Base-by-base conservation (phyloP, 441 rosid species). In the Corymbia citriodora region DNA sequence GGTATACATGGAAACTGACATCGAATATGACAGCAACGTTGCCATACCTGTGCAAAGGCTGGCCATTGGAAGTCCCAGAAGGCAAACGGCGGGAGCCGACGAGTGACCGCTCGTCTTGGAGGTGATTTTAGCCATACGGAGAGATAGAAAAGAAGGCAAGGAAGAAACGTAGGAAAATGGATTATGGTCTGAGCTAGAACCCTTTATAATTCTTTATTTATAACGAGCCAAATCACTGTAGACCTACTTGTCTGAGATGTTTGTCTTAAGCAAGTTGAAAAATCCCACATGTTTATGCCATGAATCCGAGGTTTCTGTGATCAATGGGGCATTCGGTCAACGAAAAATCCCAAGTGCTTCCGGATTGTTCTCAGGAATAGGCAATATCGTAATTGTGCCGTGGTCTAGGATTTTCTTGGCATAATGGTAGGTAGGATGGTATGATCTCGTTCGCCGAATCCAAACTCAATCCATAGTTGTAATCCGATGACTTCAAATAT, bases 1-100 rank as follows among this genome's bases (percentile, higher is more conserved):
- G 29, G 68, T 27, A 25, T 25, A 11, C 65, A 59, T 59, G 14
- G 15, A 59, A 68, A 68, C 21, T 21, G 74, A 31, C 23, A 33
- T 33, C 27, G 8, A 36, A 72, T 10, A 19, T 10, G 49, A 72
- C 0, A 12, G 10, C 52, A 13, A 3, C 18, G 10, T 79, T 4
- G 1, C 85, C n/a, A 2, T 68, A 88, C 95, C 93, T 92, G 89
- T 87, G 82, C 52, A 61, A 40, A 94, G 59, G n/a, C 87, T 81
- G 86, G 93, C 92, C 29, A 90, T 55, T 83, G 92, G 90, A 86
- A 94, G 89, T 31, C 92, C 92, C 54, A 93, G 57, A 61, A 94
- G 88, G 55, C 93, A 91, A 55, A 92, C 8, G 55, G 65, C 16
- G 8, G 85, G 87, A 72, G 92, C 89, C 92, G 18, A 90, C 18